Conservation (phyloP, 805 yeast genomes). For the Suhomyces vadensis region DNA sequence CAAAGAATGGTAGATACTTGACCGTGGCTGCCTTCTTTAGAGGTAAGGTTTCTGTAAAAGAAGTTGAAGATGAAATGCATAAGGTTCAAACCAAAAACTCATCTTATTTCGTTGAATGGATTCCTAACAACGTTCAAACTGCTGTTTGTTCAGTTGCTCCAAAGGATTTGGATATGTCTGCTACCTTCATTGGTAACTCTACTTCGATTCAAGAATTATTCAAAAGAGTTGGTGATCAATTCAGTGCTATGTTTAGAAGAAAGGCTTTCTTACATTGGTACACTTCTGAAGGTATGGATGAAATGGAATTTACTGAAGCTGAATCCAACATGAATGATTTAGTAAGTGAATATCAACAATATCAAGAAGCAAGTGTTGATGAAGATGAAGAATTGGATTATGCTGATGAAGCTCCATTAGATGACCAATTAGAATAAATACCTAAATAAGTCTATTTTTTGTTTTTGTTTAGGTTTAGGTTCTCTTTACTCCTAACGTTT, state of each 20-base stretch:
- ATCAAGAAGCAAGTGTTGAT: slow-evolving; percentile 78
- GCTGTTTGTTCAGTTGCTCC: slow-evolving; percentile 93
- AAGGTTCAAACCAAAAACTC: slow-evolving; percentile 80
- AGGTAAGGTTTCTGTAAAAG: slow-evolving; percentile 89
- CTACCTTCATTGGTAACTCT: slow-evolving; percentile 90
- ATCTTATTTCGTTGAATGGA: slow-evolving; percentile 90
- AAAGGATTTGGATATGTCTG: slow-evolving; percentile 80
- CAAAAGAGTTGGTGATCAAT: slow-evolving; percentile 86
- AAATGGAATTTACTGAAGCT: slow-evolving; percentile 90
- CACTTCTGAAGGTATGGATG: slow-evolving; percentile 95
- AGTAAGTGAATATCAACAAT: slow-evolving; percentile 86
- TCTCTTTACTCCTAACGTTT: slow-evolving; percentile 3
- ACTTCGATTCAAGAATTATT: slow-evolving; percentile 91
- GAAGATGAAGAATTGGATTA: slow-evolving; percentile 76
- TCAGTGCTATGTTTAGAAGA: slow-evolving; percentile 88
- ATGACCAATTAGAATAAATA: slow-evolving; percentile 47
- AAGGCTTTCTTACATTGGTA: slow-evolving; percentile 97
- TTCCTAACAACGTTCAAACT: slow-evolving; percentile 92
- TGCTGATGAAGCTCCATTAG: slow-evolving; percentile 63
- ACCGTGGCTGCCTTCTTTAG: slow-evolving; percentile 94
- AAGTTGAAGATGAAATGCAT: slow-evolving; percentile 92
- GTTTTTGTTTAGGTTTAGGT: slow-evolving; percentile 4
- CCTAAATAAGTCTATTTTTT: slow-evolving; percentile 1
- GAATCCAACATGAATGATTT: slow-evolving; percentile 88
- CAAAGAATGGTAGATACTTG: slow-evolving; percentile 85